Base-by-base conservation (phyloP, 75 land plant species). In the Pinus tabuliformis region DNA sequence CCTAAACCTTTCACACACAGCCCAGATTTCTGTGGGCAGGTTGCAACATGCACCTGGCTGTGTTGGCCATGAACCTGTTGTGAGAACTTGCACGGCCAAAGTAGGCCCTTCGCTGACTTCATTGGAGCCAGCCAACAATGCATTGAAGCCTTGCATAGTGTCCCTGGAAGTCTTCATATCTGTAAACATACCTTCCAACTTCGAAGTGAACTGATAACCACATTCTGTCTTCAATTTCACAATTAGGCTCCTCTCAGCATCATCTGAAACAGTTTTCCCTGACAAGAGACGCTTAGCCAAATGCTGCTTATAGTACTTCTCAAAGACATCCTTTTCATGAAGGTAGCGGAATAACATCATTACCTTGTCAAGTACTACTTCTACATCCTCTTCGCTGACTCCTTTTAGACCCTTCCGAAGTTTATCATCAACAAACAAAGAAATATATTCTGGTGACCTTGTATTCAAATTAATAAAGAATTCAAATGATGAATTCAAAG, bases 141-240 rank as follows among this genome's bases (percentile, higher is more conserved):
- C 77, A 80, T 87, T 89, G 70, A 96, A 96, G 4, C 94, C 95
- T 79, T 96, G 95, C 98, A 94, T 96, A 0, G 98, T 96, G 74
- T 96, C 99, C 77, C 90, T 87, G 39, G 99, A 96, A 26, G 99
- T 96, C 68, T 89, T 96, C 99, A 96, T 96, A 77, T 96, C 99
- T 6, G 95, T 92, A 74, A 97, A 97, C 99, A 97, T 97, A 59
- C 99, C 98, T 83, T 97, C 99, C 72, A 97, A 79, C 81, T 97
- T 97, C 13, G 95, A 95, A 24, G 99, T 97, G 65, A 97, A 97
- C 77, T 97, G 99, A 77, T 95, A 95, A 3, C 99, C 99, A 82
- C 99, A 97, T 72, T 97, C 98, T 52, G 99, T 97, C 85, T 97
- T 97, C 26, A 97, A 88, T 84, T 97, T 94, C 28, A 94, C 93